Evolutionary conservation across 1,284 basidiomycete species (phyloP), one percentile per base, ranked within the genome.

Genomic region (Cutaneotrichosporon dermatis): DNA sequence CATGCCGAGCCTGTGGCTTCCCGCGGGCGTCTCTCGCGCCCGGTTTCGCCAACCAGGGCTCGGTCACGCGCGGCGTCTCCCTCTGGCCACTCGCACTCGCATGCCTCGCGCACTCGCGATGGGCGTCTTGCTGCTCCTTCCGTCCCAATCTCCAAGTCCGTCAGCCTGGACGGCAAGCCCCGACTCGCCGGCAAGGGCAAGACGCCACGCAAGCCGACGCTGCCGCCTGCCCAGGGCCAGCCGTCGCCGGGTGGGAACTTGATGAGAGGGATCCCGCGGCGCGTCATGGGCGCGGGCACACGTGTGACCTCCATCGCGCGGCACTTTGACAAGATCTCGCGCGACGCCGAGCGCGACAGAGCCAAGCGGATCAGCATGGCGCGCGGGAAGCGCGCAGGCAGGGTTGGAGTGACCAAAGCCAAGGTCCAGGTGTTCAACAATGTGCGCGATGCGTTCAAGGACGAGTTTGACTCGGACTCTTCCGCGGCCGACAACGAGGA

Each of bases 391-490:
- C 85, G 90, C 46, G 91, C 92, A n/a, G 86, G 95, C 42, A 95
- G 96, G 2, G 92, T 99, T 7, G 89, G 89, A 6, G 88, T 88
- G 39, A 89, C 93, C 4, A 85, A 88, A 56, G 92, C 92, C 6
- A 92, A 88, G 61, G 90, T 98, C 0, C 88, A 94, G 71, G 86
- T 98, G 42, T 85, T 97, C 50, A 88, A 90, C 65, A 96, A 90
- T 69, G 85, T 97, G 63, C 88, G 90, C 70, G 93, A 97, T 69
- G 94, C 91, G 0, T 90, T 97, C 69, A 84, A 85, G 60, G 93
- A 96, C 69, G 89, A 94, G 66, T 88, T 87, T 42, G 79, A 80
- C 58, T 71, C 83, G 59, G 88, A 88, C 65, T 87, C 86, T 8
- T 88, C 86, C 0, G 90, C 89, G 66, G 90, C 92, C 67, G 92